Conservation (phyloP, 805 yeast species). For the Pichia ethanolica region DNA sequence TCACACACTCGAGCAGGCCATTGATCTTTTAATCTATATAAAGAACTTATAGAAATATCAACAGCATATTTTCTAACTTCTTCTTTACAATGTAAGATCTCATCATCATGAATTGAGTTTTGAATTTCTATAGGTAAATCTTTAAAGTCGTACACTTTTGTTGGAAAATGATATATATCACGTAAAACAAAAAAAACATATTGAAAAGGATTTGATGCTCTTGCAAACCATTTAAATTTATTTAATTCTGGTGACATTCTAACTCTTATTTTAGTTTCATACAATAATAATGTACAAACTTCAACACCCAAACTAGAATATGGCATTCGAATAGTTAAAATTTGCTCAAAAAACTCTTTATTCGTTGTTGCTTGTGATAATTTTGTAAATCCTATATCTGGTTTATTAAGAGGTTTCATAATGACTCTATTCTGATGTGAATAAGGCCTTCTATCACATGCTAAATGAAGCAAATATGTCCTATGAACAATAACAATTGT, state of each 20-base stretch:
- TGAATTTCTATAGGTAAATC: slow-evolving; percentile 8
- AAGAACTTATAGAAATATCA: slow-evolving; percentile 2
- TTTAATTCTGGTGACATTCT: slow-evolving; percentile 2
- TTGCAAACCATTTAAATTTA: slow-evolving; percentile 12
- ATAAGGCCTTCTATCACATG: slow-evolving; percentile 7
- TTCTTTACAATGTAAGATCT: slow-evolving; percentile 2
- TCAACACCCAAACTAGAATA: slow-evolving; percentile 5
- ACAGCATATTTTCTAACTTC: slow-evolving; percentile 10
- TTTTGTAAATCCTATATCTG: slow-evolving; percentile 4
- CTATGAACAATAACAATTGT: slow-evolving; percentile 55
- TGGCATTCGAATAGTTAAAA: slow-evolving; percentile 3
- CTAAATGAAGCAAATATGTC: slow-evolving; percentile 8
- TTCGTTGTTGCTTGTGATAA: slow-evolving; percentile 2
- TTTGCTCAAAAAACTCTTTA: slow-evolving; percentile 5
- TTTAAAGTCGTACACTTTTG: slow-evolving; percentile 4
- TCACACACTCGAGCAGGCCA: slow-evolving; percentile 7
- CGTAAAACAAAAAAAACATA: slow-evolving; percentile 10
- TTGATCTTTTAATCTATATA: not conserved
- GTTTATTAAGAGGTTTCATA: slow-evolving; percentile 4
- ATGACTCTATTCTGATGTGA: slow-evolving; percentile 10
- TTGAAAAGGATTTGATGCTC: slow-evolving; percentile 12
- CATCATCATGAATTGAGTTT: slow-evolving; percentile 7
- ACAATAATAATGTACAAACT: slow-evolving; percentile 7
- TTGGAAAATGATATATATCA: slow-evolving; percentile 11
- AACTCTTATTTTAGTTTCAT: slow-evolving; percentile 9